Conservation (phyloP, 805 yeast genomes). For the Saturnispora quitensis region DNA sequence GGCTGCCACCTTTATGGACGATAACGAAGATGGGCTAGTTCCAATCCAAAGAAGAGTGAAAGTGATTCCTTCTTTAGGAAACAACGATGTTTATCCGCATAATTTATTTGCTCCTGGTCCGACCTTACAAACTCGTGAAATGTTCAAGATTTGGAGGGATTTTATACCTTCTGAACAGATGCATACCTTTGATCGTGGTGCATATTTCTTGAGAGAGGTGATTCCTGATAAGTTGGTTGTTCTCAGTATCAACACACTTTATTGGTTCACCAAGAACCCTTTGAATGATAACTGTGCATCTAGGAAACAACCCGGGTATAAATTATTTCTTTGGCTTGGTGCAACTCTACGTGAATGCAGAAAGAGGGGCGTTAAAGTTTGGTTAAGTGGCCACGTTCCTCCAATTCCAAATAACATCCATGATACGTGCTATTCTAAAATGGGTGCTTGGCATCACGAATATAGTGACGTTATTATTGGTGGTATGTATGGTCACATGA, state of each 20-base stretch:
- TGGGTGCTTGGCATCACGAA: constrained; percentile 73
- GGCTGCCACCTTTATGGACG: constrained; percentile 43
- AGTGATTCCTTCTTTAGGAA: constrained; percentile 69
- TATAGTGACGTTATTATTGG: constrained; percentile 79
- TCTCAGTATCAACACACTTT: constrained; percentile 68
- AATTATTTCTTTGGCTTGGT: constrained; percentile 70
- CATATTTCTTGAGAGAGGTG: constrained; percentile 67
- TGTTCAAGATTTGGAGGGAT: constrained; percentile 62
- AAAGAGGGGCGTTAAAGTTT: constrained; percentile 66
- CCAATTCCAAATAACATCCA: constrained; percentile 75
- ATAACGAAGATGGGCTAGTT: constrained; percentile 25
- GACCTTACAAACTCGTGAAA: constrained; percentile 74
- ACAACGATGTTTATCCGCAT: constrained; percentile 86
- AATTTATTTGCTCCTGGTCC: constrained; percentile 82
- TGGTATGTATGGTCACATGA: constrained; percentile 84
- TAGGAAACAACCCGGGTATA: constrained; percentile 71
- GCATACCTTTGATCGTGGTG: constrained; percentile 66
- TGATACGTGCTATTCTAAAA: constrained; percentile 61
- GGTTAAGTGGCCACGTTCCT: constrained; percentile 87
- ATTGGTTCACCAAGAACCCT: constrained; percentile 68
- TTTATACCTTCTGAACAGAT: constrained; percentile 72
- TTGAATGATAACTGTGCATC: constrained; percentile 71
- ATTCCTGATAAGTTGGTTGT: constrained; percentile 73
- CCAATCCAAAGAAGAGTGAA: constrained; percentile 27
- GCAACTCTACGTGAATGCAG: constrained; percentile 65